A percentile compares a stretch with the other conserved stretches of the same genome.
These are phyloP conservation scores for Rhynchosporium graminicola DNA, from an alignment of 2,329 filamentous ascomycete genomes.

Conservation along the genomic window DNA sequence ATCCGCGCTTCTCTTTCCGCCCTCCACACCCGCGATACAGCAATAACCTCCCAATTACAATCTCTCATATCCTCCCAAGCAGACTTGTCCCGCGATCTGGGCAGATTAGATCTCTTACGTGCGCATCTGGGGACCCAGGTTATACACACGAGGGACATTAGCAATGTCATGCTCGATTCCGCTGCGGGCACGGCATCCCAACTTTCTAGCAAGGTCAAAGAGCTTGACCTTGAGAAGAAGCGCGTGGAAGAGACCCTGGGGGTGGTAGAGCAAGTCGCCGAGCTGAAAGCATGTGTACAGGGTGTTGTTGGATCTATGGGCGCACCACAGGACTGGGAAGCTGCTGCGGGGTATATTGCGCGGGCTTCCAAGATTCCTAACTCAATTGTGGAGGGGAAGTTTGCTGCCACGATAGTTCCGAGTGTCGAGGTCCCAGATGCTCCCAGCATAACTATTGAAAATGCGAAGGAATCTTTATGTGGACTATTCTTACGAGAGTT, in stretches of 20 bases:
- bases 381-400: constrained; percentile 77
- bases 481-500: constrained; percentile 92
- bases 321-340: constrained; percentile 97
- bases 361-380: constrained; percentile 80
- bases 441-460: constrained; percentile 82
- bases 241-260: constrained; percentile 86
- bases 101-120: constrained; percentile 83
- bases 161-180: constrained; percentile 85
- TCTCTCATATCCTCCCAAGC: constrained; percentile 78
- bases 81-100: constrained; percentile 82
- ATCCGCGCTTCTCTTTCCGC: constrained; percentile 75
- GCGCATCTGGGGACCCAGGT: constrained; percentile 86
- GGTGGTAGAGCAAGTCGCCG: constrained; percentile 93
- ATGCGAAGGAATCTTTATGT: constrained; percentile 86
- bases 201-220: constrained; percentile 83
- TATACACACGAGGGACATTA: constrained; percentile 78
- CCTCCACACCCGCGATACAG: constrained; percentile 74
- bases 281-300: constrained; percentile 94
- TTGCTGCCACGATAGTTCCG: constrained; percentile 89
- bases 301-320: constrained; percentile 97
- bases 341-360: constrained; percentile 84
- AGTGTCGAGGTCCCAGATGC: constrained; percentile 94
- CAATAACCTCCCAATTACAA: constrained; percentile 73
- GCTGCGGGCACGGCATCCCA: constrained; percentile 83
- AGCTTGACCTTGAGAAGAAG: constrained; percentile 86